A percentile compares a stretch with the other conserved stretches of the same genome.
Evolutionary conservation across 2,329 filamentous ascomycete species (phyloP).

Genomic region (Kalmusia sp.): DNA sequence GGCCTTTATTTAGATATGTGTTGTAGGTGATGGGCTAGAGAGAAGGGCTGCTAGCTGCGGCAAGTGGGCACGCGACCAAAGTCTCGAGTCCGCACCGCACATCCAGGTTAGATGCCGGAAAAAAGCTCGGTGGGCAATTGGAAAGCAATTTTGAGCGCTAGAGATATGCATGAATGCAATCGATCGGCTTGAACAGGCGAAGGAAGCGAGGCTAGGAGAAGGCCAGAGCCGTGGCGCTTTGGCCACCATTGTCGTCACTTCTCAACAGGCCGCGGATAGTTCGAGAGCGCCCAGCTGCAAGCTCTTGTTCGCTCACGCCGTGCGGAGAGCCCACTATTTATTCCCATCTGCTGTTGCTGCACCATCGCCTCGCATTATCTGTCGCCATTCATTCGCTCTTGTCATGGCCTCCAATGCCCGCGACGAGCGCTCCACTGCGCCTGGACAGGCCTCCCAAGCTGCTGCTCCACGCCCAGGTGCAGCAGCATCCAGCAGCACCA

Average conservation of each 20-base stretch:
- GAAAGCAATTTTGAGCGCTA: no score
- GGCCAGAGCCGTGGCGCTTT: background rate
- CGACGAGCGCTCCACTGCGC: background rate
- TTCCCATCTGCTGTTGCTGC: background rate
- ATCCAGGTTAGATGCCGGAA: background rate
- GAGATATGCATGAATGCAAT: background rate
- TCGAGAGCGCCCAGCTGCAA: no score
- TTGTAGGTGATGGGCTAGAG: conserved; percentile 22
- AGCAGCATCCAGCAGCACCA: background rate
- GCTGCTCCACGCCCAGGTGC: background rate
- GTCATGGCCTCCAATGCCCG: conserved; percentile 4
- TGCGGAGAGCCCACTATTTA: background rate
- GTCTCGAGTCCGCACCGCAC: background rate
- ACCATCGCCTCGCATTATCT: background rate
- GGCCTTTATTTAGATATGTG: conserved; percentile 41
- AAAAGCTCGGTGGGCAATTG: no score
- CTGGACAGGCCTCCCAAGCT: background rate
- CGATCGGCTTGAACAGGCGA: background rate
- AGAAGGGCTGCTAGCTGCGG: background rate
- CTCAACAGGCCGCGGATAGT: no score
- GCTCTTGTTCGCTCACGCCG: background rate
- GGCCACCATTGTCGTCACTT: background rate
- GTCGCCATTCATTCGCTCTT: background rate
- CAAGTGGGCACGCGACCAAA: background rate
- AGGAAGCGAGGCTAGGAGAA: background rate